phyloP scores from a whole-genome alignment of 306 rosid genomes.

The Quercus ilex region DNA sequence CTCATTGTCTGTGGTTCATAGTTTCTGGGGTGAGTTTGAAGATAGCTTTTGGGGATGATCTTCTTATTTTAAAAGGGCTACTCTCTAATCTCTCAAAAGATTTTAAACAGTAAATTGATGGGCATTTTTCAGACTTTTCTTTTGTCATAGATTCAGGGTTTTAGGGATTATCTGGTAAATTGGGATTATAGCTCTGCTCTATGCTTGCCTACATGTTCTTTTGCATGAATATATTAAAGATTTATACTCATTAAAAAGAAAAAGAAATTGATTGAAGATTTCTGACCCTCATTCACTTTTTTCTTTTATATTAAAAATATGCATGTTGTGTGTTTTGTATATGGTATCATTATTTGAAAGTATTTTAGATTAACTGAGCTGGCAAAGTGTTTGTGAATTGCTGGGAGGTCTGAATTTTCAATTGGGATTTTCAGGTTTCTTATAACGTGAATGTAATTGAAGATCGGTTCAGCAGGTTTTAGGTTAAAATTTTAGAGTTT shows the following conservation, averaged over 20 bases:
- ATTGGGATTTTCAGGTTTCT: conserved; percentile 27
- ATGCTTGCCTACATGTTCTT: not conserved
- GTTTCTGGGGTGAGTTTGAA: not conserved
- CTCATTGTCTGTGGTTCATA: not conserved
- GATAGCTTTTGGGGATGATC: not conserved
- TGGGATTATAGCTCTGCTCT: not conserved
- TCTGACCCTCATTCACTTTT: not conserved
- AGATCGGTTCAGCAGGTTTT: conserved; percentile 1
- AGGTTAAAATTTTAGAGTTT: not conserved
- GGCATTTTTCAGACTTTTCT: not conserved
- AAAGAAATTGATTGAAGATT: not conserved
- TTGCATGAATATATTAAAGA: not conserved
- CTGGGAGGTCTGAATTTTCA: conserved; percentile 17
- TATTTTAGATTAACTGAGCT: conserved; percentile 19
- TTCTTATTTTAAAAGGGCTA: not conserved
- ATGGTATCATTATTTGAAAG: not conserved
- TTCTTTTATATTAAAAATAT: not conserved
- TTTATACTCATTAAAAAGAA: not conserved
- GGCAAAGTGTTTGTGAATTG: not conserved
- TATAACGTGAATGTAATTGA: conserved; percentile 16
- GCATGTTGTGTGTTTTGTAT: not conserved
- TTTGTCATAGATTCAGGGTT: not conserved
- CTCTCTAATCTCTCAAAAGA: not conserved
- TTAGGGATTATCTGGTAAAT: not conserved
- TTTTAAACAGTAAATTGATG: not conserved